Base-by-base conservation (phyloP, 2,329 filamentous ascomycete species). In the Penicillium sp. region DNA sequence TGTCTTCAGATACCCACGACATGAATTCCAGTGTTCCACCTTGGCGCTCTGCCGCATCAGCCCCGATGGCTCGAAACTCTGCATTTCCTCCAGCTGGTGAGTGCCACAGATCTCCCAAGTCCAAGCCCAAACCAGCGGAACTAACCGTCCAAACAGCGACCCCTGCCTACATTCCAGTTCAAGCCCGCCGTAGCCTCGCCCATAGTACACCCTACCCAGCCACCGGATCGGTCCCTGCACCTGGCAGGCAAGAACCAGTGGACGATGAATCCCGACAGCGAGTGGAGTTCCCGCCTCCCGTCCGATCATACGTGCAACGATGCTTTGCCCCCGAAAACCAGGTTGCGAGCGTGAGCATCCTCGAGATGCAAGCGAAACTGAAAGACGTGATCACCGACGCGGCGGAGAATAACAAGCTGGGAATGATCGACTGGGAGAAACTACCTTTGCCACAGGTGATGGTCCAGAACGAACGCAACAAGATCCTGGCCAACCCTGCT, bases 391-490 rank as follows among this genome's bases (percentile, higher is more conserved):
- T 99, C 71, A 90, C 88, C 57, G 81, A 86, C 51, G 91, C 91
- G 59, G 92, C 91, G 62, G 88, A 93, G 65, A 83, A 78, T 64
- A 84, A 88, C 62, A 83, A 83, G 52, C 83, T 97, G 68, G 81
- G 88, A 69, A 81, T 81, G 24, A 86, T 90, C 71, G 84, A 97
- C 77, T 99, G 94, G 94, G 84, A 89, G 59, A 82, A 78, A 24
- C 84, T 95, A 78, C 90, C 90, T 40, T 79, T 97, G 13, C 94
- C 94, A 5, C 93, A 97, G 74, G 81, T 90, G 59, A 81, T 97
- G 74, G 87, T 97, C 59, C 84, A 83, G 70, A 83, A 84, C 63
- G 90, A 92, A 73, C 88, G 85, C 55, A 79, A 77, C 53, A 69
- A 73, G 58, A 66, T 75, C 63, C 77, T 82, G 62, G 75, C 77